Evolutionary conservation across 352 stramenopile species (phyloP).

Genomic region (Phytophthora foliorum): DNA sequence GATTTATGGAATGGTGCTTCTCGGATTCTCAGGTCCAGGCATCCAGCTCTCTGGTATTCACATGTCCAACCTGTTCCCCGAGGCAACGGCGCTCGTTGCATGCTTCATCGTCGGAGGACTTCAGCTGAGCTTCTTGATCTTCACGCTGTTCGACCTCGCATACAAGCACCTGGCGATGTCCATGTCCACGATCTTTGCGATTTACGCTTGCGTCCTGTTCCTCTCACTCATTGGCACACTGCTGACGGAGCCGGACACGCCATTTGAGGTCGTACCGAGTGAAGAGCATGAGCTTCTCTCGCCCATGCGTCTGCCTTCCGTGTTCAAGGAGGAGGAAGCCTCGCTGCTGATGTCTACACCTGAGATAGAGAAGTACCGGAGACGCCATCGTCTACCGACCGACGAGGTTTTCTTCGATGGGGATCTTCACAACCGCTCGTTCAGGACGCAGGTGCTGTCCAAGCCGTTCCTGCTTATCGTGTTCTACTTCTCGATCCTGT

Average conservation of each 20-base stretch:
- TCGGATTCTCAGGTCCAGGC: constrained; percentile 71
- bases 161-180: constrained; percentile 52
- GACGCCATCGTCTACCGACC: constrained; percentile 28
- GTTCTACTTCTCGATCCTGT: constrained; percentile 78
- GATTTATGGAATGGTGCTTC: constrained; percentile 68
- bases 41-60: constrained; percentile 79
- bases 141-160: constrained; percentile 67
- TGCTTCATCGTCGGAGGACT: constrained; percentile 78
- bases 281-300: constrained; percentile 63
- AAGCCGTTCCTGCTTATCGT: constrained; percentile 74
- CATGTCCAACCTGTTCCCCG: constrained; percentile 79
- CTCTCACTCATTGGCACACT: constrained; percentile 62
- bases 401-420: constrained; percentile 52
- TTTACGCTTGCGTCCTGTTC: constrained; percentile 61
- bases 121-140: constrained; percentile 80
- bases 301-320: constrained; percentile 61
- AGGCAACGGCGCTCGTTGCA: constrained; percentile 70
- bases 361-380: constrained; percentile 53
- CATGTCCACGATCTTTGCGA: constrained; percentile 58
- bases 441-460: constrained; percentile 69
- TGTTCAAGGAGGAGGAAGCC: constrained; percentile 67
- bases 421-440: constrained; percentile 63
- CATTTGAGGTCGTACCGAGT: constrained; percentile 41
- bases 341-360: constrained; percentile 61
- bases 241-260: constrained; percentile 64